Conservation (phyloP, 768 basidiomycete species). For the Gelatoporia subvermispora region DNA sequence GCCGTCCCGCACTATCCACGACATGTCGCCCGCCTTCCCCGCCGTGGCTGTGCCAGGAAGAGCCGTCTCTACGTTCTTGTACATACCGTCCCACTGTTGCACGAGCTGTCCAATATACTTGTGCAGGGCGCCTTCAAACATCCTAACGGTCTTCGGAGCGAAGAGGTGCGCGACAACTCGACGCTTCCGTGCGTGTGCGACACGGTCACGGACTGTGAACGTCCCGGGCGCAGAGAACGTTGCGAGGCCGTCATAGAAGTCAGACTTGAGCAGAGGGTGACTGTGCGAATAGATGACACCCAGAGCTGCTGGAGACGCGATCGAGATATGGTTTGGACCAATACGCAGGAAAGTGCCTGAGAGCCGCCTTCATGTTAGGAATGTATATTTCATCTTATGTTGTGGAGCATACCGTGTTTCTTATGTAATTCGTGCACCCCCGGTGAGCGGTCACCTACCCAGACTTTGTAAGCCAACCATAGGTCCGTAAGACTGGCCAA, state of each 20-base stretch:
- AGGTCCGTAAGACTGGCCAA: slow-evolving; percentile 32
- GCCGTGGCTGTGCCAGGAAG: not conserved
- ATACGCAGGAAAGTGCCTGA: slow-evolving; percentile 32
- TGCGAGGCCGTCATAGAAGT: slow-evolving; percentile 32
- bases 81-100: slow-evolving; percentile 69
- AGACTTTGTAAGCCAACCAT: slow-evolving; percentile 34
- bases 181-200: slow-evolving; percentile 78
- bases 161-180: slow-evolving; percentile 79
- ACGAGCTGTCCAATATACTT: slow-evolving; percentile 54
- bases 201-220: slow-evolving; percentile 66
- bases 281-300: slow-evolving; percentile 39
- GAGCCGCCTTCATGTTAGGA: not conserved
- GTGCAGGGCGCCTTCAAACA: slow-evolving; percentile 73
- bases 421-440: slow-evolving; percentile 35
- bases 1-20: slow-evolving; percentile 29
- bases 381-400: not conserved
- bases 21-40: not conserved
- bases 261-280: slow-evolving; percentile 34
- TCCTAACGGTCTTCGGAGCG: slow-evolving; percentile 69
- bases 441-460: slow-evolving; percentile 30
- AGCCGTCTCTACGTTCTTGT: slow-evolving; percentile 44
- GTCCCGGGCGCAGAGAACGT: slow-evolving; percentile 33
- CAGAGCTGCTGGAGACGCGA: slow-evolving; percentile 38
- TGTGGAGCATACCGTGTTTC: slow-evolving; percentile 31
- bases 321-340: slow-evolving; percentile 37